Evolutionary conservation across 176 grass and related monocot genomes (phyloP).

Genomic region (Puccinellia tenuiflora): DNA sequence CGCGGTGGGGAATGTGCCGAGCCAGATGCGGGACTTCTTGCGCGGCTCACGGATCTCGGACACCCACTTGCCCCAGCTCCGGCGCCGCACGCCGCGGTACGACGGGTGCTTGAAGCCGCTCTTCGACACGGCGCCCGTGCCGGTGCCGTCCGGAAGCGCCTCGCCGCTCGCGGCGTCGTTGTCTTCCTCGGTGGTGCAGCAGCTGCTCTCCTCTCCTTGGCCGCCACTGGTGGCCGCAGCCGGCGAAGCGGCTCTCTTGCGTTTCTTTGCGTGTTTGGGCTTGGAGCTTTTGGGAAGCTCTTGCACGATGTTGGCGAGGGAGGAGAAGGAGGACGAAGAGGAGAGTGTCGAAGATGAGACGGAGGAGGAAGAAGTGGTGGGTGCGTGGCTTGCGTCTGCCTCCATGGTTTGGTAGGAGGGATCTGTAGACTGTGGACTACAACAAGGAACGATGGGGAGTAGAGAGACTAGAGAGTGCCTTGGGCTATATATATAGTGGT

Average conservation of each 20-base stretch:
- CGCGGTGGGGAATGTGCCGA: slow-evolving; percentile 74
- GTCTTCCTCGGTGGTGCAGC: slow-evolving; percentile 28
- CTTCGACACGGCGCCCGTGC: neutral
- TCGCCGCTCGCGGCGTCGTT: neutral
- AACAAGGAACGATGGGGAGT: neutral
- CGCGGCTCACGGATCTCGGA: slow-evolving; percentile 89
- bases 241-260: slow-evolving; percentile 33
- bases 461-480: neutral
- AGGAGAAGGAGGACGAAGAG: slow-evolving; percentile 1
- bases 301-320: slow-evolving; percentile 5
- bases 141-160: neutral
- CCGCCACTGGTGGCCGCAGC: neutral
- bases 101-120: slow-evolving; percentile 51
- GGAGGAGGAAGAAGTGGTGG: slow-evolving; percentile 38
- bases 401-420: slow-evolving; percentile 31
- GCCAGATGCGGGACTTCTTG: slow-evolving; percentile 97
- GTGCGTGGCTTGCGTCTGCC: slow-evolving; percentile 32
- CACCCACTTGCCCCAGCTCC: slow-evolving; percentile 95
- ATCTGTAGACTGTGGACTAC: neutral
- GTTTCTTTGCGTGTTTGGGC: slow-evolving; percentile 23
- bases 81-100: slow-evolving; percentile 57
- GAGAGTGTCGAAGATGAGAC: slow-evolving; percentile 24
- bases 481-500: slow-evolving; percentile 33
- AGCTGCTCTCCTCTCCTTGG: slow-evolving; percentile 39
- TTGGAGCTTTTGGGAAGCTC: slow-evolving; percentile 24